Conservation (phyloP, 345 rosid species). For the Eucalyptus grandis region DNA sequence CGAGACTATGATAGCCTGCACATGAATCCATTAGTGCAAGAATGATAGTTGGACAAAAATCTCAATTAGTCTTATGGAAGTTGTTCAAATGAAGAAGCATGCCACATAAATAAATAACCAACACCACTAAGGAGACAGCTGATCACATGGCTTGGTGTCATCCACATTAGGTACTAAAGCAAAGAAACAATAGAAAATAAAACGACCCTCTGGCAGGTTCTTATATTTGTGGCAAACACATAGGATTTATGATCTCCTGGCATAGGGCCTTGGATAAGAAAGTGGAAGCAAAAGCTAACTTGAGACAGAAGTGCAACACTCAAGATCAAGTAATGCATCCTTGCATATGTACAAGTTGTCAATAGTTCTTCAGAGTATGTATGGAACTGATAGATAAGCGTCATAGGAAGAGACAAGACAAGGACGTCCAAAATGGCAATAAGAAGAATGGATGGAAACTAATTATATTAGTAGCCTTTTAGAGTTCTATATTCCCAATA, state of each 20-base stretch:
- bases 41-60: background rate
- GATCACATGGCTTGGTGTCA: background rate
- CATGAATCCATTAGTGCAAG: background rate
- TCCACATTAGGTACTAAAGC: background rate
- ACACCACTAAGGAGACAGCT: background rate
- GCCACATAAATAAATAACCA: background rate
- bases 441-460: background rate
- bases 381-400: background rate
- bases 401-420: background rate
- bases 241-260: background rate
- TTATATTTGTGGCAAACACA: background rate
- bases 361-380: background rate
- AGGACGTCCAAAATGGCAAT: background rate
- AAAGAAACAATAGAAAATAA: background rate
- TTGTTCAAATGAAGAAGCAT: background rate
- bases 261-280: background rate
- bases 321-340: background rate
- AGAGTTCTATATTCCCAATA: background rate
- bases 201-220: background rate
- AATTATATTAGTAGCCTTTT: background rate
- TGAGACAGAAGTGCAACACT: background rate
- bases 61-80: background rate
- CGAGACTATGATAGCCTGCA: constrained; percentile 86
- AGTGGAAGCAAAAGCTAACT: background rate
- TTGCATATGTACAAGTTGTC: background rate